Conservation (phyloP, 2,329 filamentous ascomycete genomes). For the Exutisphaerella laricina region DNA sequence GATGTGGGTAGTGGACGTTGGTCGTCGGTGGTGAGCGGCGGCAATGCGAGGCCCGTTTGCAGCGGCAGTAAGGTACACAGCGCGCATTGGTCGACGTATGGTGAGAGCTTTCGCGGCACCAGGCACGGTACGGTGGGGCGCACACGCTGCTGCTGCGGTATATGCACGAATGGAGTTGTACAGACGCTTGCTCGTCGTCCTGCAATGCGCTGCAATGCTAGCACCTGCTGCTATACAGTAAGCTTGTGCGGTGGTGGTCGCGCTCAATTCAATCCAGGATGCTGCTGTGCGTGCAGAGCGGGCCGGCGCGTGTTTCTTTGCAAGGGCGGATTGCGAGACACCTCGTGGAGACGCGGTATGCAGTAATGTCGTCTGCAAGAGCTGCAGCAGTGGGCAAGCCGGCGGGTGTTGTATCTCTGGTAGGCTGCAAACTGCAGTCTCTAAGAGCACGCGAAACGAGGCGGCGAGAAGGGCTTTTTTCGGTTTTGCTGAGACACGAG, state of each 20-base stretch:
- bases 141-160: neutral
- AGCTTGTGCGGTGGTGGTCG: neutral
- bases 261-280: slow-evolving; percentile 1
- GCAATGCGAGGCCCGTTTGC: slow-evolving; percentile 14
- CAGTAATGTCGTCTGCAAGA: slow-evolving; percentile 3
- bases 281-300: slow-evolving; percentile 7
- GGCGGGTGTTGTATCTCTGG: slow-evolving; percentile 14
- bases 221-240: neutral
- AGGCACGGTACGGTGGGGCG: slow-evolving; percentile 4
- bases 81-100: neutral
- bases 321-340: slow-evolving; percentile 17
- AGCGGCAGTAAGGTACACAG: slow-evolving; percentile 20
- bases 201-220: neutral
- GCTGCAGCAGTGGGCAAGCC: slow-evolving; percentile 12
- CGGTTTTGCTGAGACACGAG: slow-evolving; percentile 20
- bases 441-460: slow-evolving; percentile 17
- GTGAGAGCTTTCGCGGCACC: neutral
- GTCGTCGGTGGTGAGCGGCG: neutral
- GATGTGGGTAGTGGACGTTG: neutral
- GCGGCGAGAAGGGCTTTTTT: slow-evolving; percentile 16
- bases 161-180: no score
- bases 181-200: no score
- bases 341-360: slow-evolving; percentile 23
- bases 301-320: slow-evolving; percentile 14
- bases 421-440: slow-evolving; percentile 18